A percentile compares a stretch with the other conserved stretches of the same genome.
Conservation (phyloP, 1,139 yeast genomes). For the Debaryomyces sp. region DNA sequence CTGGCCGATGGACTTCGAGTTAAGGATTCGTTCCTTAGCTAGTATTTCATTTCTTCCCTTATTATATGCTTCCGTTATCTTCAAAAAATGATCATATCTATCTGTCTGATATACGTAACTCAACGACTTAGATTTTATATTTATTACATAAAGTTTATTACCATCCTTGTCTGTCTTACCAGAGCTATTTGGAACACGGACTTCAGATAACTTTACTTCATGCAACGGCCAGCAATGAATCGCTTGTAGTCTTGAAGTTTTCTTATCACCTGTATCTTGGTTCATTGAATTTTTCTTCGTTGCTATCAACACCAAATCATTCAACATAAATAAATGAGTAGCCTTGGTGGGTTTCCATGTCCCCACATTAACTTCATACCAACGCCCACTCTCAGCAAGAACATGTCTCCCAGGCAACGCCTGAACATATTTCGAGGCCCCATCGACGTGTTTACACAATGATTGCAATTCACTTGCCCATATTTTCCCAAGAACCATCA, state of each 20-base stretch:
- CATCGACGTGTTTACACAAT: slow-evolving; percentile 83
- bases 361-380: slow-evolving; percentile 87
- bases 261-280: slow-evolving; percentile 29
- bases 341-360: slow-evolving; percentile 83
- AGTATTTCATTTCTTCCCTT: slow-evolving; percentile 66
- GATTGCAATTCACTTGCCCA: slow-evolving; percentile 79
- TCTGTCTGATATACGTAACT: slow-evolving; percentile 70
- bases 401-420: slow-evolving; percentile 83
- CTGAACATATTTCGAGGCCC: slow-evolving; percentile 81
- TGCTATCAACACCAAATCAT: slow-evolving; percentile 78
- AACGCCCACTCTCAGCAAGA: slow-evolving; percentile 75
- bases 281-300: slow-evolving; percentile 48
- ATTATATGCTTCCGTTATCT: slow-evolving; percentile 59
- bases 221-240: slow-evolving; percentile 79
- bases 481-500: slow-evolving; percentile 71
- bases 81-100: slow-evolving; percentile 58
- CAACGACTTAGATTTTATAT: slow-evolving; percentile 49
- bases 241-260: slow-evolving; percentile 54
- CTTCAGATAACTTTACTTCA: slow-evolving; percentile 58
- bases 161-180: slow-evolving; percentile 23
- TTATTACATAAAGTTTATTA: slow-evolving; percentile 42
- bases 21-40: slow-evolving; percentile 48
- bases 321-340: slow-evolving; percentile 74
- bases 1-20: slow-evolving; percentile 22
- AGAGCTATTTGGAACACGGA: slow-evolving; percentile 18